Base-by-base conservation (phyloP, 2,329 filamentous ascomycete species). In the Fusarium phyllophilum region DNA sequence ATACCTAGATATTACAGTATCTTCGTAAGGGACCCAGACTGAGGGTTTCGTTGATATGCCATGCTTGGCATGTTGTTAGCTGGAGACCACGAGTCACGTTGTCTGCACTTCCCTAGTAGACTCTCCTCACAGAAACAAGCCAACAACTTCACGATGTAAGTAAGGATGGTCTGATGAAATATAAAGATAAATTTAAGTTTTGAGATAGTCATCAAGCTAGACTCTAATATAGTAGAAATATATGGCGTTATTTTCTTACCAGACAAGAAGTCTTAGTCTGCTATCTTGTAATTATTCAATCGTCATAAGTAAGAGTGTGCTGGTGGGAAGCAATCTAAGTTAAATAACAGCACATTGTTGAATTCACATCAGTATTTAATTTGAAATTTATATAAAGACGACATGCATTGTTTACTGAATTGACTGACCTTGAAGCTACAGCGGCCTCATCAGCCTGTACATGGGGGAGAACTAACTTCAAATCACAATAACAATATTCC, bases 21-120 rank as follows among this genome's bases (percentile, higher is more conserved):
- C 3, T 4, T 0, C 3, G 15, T 15, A 5, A 26, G 8, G 6
- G 8, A 7, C 1, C 2, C 3, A 17, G 20, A 29, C 3, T 13
- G 4, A 55, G 6, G 5, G 15, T 11, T 8, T 22, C 5, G 6
- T 22, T 20, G 1, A 11, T n/a, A 20, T 34, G 13, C 6, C n/a
- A 24, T 36, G 3, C 9, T 8, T 36, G 33, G 12, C 7, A 26
- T 15, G 33, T 15, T 14, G 4, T 36, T 11, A 26, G 29, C 5
- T 8, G 4, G 24, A 20, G 49, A 22, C 5, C 24, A 29, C 10
- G 5, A 42, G 34, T 18, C 1, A 55, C 18, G 26, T 11, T n/a
- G 24, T 18, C 51, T 55, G 6, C 6, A 55, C 24, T 38, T 29
- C 8, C 14, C 3, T 6, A n/a, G 12, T 7, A 13, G 6, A 17